A percentile compares a stretch with the other conserved stretches of the same genome.
Conservation (phyloP, 495 filamentous ascomycete genomes). For the Penicillium longicatenatum region DNA sequence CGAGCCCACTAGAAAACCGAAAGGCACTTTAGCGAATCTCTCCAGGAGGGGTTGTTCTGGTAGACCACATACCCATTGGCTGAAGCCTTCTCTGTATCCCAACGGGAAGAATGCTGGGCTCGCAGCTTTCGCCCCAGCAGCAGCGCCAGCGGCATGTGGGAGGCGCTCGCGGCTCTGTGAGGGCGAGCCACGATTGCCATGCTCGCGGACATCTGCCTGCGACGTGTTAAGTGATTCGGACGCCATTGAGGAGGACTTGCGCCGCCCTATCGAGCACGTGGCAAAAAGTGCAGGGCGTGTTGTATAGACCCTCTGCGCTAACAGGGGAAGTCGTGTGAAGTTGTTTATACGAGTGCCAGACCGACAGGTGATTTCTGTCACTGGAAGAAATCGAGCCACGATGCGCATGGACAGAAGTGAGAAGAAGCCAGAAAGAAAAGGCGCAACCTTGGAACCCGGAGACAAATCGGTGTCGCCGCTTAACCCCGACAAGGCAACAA, state of each 20-base stretch:
- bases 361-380: conserved; percentile 12
- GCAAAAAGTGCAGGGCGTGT: conserved; percentile 22
- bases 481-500: conserved; percentile 28
- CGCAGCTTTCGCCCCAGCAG: conserved; percentile 35
- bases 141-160: conserved; percentile 45
- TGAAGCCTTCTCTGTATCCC: conserved; percentile 86
- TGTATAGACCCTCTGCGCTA: conserved; percentile 19
- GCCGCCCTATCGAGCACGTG: conserved; percentile 15
- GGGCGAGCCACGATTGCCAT: conserved; percentile 49
- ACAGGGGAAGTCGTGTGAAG: conserved; percentile 6
- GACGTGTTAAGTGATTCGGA: conserved; percentile 42
- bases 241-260: conserved; percentile 41
- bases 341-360: conserved; percentile 9
- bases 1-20: conserved; percentile 68
- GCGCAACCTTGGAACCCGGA: conserved; percentile 15
- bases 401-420: conserved; percentile 19
- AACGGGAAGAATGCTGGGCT: conserved; percentile 68
- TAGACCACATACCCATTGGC: conserved; percentile 76
- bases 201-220: conserved; percentile 29
- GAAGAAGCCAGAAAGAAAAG: conserved; percentile 2
- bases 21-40: conserved; percentile 7
- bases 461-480: conserved; percentile 27
- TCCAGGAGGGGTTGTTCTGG: not conserved
- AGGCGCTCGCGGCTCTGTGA: conserved; percentile 30
- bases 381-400: conserved; percentile 12